These are phyloP conservation scores for Phytopythium mirpurense DNA, from an alignment of 352 stramenopile genomes.

Conservation along the genomic window DNA sequence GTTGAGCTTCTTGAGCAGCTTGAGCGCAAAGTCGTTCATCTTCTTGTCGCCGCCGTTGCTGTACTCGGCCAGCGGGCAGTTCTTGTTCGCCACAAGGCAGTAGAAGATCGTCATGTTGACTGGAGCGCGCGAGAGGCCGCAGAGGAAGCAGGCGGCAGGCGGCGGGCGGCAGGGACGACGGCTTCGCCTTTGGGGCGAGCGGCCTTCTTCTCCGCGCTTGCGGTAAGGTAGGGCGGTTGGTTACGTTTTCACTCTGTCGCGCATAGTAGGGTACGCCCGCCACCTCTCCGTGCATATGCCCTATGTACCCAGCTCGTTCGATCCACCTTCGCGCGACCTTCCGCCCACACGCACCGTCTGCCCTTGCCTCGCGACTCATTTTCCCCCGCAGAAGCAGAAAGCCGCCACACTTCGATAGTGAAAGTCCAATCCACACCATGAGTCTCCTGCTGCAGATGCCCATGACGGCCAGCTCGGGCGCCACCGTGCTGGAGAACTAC, in stretches of 20 bases:
- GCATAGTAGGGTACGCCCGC: no score
- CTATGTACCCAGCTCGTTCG: no score
- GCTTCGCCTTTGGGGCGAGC: no score
- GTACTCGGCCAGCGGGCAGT: constrained; percentile 77
- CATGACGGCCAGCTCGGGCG: constrained; percentile 35
- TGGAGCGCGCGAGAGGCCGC: no score
- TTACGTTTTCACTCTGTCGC: no score
- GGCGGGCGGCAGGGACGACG: no score
- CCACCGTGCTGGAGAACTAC: constrained; percentile 63
- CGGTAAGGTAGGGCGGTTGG: not conserved
- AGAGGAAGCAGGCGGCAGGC: no score
- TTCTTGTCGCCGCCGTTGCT: constrained; percentile 81
- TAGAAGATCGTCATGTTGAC: constrained; percentile 79
- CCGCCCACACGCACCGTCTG: constrained; percentile 9
- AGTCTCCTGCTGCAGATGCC: constrained; percentile 64
- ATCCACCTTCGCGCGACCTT: constrained; percentile 20
- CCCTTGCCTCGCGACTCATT: not conserved
- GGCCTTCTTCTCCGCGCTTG: no score
- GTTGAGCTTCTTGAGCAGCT: constrained; percentile 84
- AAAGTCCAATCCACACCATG: constrained; percentile 18
- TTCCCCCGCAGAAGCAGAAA: constrained; percentile 1
- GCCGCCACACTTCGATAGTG: not conserved
- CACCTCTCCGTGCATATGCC: no score
- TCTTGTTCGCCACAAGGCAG: constrained; percentile 78
- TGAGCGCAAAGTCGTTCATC: constrained; percentile 84